Conservation (phyloP, 257 asterid species). For the Cruciata laevipes region DNA sequence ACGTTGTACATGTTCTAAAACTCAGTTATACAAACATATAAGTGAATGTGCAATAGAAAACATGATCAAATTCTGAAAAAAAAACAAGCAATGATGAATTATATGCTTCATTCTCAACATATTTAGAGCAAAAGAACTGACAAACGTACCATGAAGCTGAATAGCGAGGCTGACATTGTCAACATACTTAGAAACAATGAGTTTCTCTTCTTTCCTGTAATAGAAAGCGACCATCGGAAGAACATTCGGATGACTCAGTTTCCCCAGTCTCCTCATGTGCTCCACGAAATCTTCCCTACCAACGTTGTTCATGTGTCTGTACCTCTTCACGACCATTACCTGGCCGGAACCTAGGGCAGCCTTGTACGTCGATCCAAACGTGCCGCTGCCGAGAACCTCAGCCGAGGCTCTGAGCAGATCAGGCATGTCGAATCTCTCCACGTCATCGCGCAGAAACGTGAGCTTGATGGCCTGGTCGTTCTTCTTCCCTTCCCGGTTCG, state of each 20-base stretch:
- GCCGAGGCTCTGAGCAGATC: slow-evolving; percentile 88
- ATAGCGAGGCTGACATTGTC: slow-evolving; percentile 63
- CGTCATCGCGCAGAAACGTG: slow-evolving; percentile 51
- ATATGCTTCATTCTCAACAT: neutral
- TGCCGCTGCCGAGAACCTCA: slow-evolving; percentile 79
- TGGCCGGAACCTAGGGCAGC: slow-evolving; percentile 46
- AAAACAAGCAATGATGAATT: neutral
- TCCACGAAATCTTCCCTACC: slow-evolving; percentile 67
- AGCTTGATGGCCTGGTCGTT: slow-evolving; percentile 41
- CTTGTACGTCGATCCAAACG: slow-evolving; percentile 72
- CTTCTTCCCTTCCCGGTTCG: slow-evolving; percentile 25
- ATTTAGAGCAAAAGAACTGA: neutral
- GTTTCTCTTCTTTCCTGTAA: slow-evolving; percentile 89
- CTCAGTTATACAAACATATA: too few species aligned
- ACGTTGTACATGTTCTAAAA: too few species aligned
- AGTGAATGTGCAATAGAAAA: neutral
- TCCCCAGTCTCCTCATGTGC: slow-evolving; percentile 89
- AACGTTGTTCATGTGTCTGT: slow-evolving; percentile 69
- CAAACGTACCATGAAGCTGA: slow-evolving; percentile 66
- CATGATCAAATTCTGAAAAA: neutral
- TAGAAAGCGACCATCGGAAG: slow-evolving; percentile 71
- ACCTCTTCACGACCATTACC: slow-evolving; percentile 79
- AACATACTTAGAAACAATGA: slow-evolving; percentile 47
- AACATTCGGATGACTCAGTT: slow-evolving; percentile 53
- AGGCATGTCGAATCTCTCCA: slow-evolving; percentile 56